A percentile compares a stretch with the other conserved stretches of the same genome.
These are phyloP conservation scores for Madurella mycetomatis DNA, from an alignment of 2,329 filamentous ascomycete genomes.

Conservation along the genomic window DNA sequence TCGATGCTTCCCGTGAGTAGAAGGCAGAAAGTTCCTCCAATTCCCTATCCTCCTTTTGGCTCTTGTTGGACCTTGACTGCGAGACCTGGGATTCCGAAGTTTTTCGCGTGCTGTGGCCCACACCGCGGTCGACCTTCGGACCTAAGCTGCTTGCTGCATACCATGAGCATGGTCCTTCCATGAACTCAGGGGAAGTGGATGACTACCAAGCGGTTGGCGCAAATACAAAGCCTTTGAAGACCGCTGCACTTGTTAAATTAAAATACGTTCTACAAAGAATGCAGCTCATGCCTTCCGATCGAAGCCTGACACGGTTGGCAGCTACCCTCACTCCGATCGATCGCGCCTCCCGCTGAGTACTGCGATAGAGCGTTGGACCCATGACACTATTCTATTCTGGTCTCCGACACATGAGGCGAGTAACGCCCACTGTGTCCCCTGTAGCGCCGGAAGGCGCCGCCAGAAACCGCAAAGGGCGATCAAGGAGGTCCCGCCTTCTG, in stretches of 20 bases:
- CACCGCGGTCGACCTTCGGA: not conserved
- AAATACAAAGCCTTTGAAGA: too few relatives aligned
- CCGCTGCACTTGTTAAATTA: too few relatives aligned
- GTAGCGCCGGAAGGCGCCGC: not conserved
- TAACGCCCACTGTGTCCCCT: not conserved
- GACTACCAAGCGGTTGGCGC: not conserved
- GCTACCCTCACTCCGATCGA: too few relatives aligned
- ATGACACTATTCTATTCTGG: not conserved
- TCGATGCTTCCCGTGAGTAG: conserved; percentile 25
- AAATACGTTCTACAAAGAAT: too few relatives aligned
- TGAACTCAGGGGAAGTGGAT: not conserved
- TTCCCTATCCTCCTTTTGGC: conserved; percentile 30
- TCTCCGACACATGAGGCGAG: not conserved
- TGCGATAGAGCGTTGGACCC: too few relatives aligned
- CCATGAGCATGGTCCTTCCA: conserved; percentile 2
- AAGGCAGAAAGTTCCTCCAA: conserved; percentile 36
- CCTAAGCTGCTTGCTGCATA: not conserved
- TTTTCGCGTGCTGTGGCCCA: not conserved
- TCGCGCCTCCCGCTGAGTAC: too few relatives aligned
- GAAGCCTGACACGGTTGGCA: too few relatives aligned
- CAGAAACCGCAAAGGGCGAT: not conserved
- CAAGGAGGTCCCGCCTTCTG: not conserved
- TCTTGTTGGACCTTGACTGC: conserved; percentile 17
- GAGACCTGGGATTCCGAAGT: not conserved
- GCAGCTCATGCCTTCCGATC: too few relatives aligned